Conservation (phyloP, 345 rosid species). For the Nasturtium officinale region DNA sequence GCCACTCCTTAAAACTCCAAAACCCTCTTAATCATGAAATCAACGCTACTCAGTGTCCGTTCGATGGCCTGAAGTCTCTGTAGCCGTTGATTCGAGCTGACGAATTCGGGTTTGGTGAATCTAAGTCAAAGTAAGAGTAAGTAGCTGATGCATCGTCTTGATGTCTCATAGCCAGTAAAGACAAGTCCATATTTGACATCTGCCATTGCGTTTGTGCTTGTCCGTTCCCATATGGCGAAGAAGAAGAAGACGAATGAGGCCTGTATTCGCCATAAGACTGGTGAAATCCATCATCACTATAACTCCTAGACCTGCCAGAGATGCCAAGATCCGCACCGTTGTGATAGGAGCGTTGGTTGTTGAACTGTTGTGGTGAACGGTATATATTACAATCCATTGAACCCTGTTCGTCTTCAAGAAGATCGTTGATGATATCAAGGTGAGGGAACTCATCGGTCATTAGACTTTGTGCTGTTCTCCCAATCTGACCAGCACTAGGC, state of each 20-base stretch:
- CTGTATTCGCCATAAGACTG: constrained; percentile 56
- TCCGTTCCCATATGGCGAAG: constrained; percentile 24
- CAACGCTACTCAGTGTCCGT: constrained; percentile 55
- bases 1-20: constrained; percentile 11
- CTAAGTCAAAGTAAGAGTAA: constrained; percentile 41
- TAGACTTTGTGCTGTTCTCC: constrained; percentile 56
- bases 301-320: constrained; percentile 60
- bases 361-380: constrained; percentile 51
- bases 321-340: constrained; percentile 47
- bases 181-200: constrained; percentile 59
- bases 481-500: constrained; percentile 20
- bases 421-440: constrained; percentile 87
- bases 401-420: constrained; percentile 81
- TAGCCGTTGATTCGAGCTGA: constrained; percentile 66
- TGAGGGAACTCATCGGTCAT: constrained; percentile 86
- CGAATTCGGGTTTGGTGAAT: constrained; percentile 52
- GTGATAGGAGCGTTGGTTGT: constrained; percentile 60
- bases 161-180: constrained; percentile 58
- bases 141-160: constrained; percentile 40
- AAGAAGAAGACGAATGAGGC: constrained; percentile 49
- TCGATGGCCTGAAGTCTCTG: constrained; percentile 71
- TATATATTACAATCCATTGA: constrained; percentile 42
- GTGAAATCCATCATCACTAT: constrained; percentile 55
- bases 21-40: neutral
- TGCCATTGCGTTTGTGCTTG: constrained; percentile 55